Conservation (phyloP, 2,329 filamentous ascomycete species). For the Tolypocladium capitatum region DNA sequence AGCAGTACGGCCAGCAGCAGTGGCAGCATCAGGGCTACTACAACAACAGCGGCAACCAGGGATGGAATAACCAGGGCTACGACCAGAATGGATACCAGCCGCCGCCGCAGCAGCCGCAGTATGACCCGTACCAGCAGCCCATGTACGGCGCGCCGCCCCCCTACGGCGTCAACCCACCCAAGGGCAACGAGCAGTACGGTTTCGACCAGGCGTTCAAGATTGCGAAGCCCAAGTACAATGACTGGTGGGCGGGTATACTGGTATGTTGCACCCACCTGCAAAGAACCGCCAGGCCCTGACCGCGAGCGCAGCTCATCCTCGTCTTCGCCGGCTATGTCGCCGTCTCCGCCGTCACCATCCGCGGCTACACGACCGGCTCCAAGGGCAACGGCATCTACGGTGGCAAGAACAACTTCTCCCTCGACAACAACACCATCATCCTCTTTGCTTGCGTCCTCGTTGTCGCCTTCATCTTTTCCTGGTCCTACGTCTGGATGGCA, state of each 20-base stretch:
- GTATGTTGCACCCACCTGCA: conserved; percentile 28
- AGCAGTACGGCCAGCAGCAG: conserved; percentile 8
- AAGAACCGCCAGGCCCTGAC: no score
- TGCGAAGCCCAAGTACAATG: conserved; percentile 75
- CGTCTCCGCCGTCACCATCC: conserved; percentile 62
- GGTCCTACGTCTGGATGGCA: conserved; percentile 61
- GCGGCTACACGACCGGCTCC: conserved; percentile 53
- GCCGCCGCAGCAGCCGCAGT: conserved; percentile 6
- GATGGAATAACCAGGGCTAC: conserved; percentile 4
- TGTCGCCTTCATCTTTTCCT: conserved; percentile 62
- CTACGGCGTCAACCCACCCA: conserved; percentile 23
- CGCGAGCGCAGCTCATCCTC: conserved; percentile 45
- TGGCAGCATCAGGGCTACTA: conserved; percentile 3
- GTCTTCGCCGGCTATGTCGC: conserved; percentile 62
- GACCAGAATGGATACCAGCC: conserved; percentile 11
- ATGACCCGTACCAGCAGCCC: conserved; percentile 15
- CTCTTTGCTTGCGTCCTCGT: conserved; percentile 69
- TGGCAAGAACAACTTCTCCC: conserved; percentile 46
- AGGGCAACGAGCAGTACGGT: conserved; percentile 29
- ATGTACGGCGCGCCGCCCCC: conserved; percentile 16
- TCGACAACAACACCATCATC: conserved; percentile 75
- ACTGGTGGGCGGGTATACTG: conserved; percentile 76
- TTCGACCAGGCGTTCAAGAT: conserved; percentile 79
- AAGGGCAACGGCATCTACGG: conserved; percentile 65
- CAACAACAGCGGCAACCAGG: conserved; percentile 10